Conservation (phyloP, 73 alveolate genomes). For the Breviolum minutum region DNA sequence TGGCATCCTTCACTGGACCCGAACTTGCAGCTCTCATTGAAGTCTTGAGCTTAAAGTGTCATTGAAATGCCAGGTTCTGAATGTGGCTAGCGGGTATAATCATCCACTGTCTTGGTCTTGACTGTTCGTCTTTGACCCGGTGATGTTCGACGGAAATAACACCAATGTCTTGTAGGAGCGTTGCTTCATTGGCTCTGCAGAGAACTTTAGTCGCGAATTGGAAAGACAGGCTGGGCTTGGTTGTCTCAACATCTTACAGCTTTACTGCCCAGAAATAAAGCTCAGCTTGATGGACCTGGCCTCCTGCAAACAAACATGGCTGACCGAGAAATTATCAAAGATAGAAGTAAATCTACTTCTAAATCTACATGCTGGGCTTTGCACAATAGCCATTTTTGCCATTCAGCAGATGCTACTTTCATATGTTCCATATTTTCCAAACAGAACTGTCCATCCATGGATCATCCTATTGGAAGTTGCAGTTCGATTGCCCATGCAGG, state of each 20-base stretch:
- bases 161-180: slow-evolving; percentile 50
- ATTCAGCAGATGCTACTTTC: too few species aligned
- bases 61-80: too few species aligned
- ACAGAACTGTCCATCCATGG: too few species aligned
- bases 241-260: background rate
- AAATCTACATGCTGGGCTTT: too few species aligned
- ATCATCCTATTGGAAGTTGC: too few species aligned
- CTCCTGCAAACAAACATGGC: too few species aligned
- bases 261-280: too few species aligned
- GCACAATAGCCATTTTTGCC: too few species aligned
- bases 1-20: slow-evolving; percentile 93
- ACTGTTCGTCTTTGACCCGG: background rate
- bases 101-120: background rate
- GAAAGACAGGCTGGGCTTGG: slow-evolving; percentile 64
- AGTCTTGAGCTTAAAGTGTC: background rate
- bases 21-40: slow-evolving; percentile 94
- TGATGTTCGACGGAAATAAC: background rate
- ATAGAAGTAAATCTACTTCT: too few species aligned
- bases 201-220: slow-evolving; percentile 74
- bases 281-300: background rate
- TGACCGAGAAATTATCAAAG: too few species aligned
- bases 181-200: slow-evolving; percentile 92
- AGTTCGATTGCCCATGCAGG: background rate
- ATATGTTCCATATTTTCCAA: too few species aligned
- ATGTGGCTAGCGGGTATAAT: background rate